These are phyloP conservation scores for Boletus rubropictus DNA, from an alignment of 768 basidiomycete genomes.

Conservation along the genomic window DNA sequence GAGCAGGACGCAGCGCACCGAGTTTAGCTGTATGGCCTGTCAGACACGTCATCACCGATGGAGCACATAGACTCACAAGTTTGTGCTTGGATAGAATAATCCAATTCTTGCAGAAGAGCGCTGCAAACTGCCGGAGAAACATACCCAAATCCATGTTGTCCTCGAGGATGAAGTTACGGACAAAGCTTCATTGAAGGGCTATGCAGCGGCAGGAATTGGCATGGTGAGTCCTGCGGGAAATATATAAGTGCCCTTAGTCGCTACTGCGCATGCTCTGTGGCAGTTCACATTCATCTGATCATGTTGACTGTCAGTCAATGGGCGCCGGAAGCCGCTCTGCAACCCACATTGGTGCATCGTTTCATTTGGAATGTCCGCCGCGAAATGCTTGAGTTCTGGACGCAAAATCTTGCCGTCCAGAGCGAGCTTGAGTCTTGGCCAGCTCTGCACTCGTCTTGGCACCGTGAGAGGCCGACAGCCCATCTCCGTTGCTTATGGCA, in stretches of 20 bases:
- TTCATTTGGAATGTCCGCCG: neutral
- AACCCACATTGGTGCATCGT: neutral
- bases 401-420: no score
- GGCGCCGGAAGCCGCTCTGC: neutral
- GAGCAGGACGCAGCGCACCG: constrained; percentile 55
- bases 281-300: no score
- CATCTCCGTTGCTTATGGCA: no score
- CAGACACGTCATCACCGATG: neutral
- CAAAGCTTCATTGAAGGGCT: neutral
- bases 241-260: neutral
- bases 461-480: no score
- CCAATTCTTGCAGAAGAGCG: constrained; percentile 69
- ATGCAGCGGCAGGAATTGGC: neutral
- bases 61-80: constrained; percentile 40
- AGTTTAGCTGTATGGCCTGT: constrained; percentile 40
- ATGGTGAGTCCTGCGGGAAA: neutral
- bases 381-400: neutral
- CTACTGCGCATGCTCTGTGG: no score
- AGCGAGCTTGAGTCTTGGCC: no score
- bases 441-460: no score
- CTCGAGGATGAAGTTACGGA: neutral
- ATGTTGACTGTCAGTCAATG: no score
- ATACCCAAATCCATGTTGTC: constrained; percentile 26
- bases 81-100: constrained; percentile 63
- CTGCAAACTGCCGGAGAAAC: constrained; percentile 58